Base-by-base conservation (phyloP, 2,329 filamentous ascomycete species). In the Stachybotrys elegans region DNA sequence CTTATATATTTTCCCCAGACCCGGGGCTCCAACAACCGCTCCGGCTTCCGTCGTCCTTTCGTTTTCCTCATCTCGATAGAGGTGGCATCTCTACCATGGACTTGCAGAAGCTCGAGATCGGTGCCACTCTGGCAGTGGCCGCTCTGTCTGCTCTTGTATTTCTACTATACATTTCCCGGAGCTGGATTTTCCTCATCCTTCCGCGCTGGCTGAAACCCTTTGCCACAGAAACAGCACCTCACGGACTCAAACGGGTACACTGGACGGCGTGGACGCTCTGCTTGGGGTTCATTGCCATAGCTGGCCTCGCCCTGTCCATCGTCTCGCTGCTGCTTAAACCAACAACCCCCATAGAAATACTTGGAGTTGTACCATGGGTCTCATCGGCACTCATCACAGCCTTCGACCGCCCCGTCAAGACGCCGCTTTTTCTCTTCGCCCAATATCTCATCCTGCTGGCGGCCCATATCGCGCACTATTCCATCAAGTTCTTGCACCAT, bases 161-260 rank as follows among this genome's bases (percentile, higher is more conserved):
- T 19, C 45, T 63, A 16, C 41, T 67, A 14, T 60, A 65, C 42
- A 22, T 64, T 20, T 44, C 40, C 45, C 56, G 49, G 7, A 43
- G 50, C 4, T 54, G 50, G 3, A 44, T 67, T 6, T 47, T 54
- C 3, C 56, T 57, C 4, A 47, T 49, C 4, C 55, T 65, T 2
- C 70, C 72, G 0, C 57, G 54, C 35, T 75, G 70, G 69, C 54
- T 65, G 13, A 61, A 58, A 9, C 65, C 66, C 2, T 75, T 75
- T 46, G 71, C 72, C 3, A 55, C 60, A 8, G 71, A 75, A 50
- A 48, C 63, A 17, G 51, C 38, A 0, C 51, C 54, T 2, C 48
- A 45, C 2, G 25, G 43, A 0, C 31, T 50, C 16, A 62, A 57
- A 31, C 47, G 54, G 20, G 64, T 51, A 35, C 43, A 49, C 11